Base-by-base conservation (phyloP, 2,329 filamentous ascomycete genomes). In the Ophiostoma ulmi region DNA sequence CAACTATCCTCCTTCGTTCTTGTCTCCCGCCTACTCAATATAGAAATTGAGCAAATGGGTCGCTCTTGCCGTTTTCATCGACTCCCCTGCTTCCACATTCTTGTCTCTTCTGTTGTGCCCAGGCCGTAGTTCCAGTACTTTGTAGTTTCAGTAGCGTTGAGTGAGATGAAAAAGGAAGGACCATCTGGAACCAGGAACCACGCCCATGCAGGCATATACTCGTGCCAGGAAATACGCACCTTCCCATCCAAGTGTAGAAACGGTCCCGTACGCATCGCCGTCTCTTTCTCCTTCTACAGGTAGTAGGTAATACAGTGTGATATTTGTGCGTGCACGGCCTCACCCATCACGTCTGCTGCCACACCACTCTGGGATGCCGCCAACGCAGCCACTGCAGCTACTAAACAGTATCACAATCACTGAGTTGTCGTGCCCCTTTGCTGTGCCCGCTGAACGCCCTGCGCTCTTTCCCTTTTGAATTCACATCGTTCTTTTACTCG, bases 181-280 rank as follows among this genome's bases (percentile, higher is more conserved):
- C 14, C 35, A 17, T 31, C 5, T 7, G n/a, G 8, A 38, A 35
- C 13, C 3, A 13, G 10, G 22, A 7, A 31, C 31, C 31, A 31
- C 22, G 11, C 14, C 14, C 41, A 10, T 39, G 58, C 26, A n/a
- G 35, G 20, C 10, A 44, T 10, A 11, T 10, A 11, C 67, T 35
- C 36, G 3, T 61, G 13, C 61, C 41, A 61, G 38, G 39, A 52
- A 58, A 48, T 67, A 69, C 70, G 63, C 68, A 58, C 55, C 41
- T 38, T 26, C 26, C 36, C 38, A 22, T 5, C 13, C 58, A 44
- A 58, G 64, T 44, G 65, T 67, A 67, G 65, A 44, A 14, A 13
- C 38, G 3, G 65, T 41, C 38, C 65, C 65, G 39, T 17, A 17
- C 5, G 48, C 20, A 14, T 8, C 11, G 13, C 22, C 20, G 13